A percentile compares a stretch with the other conserved stretches of the same genome.
Conservation (phyloP, 2,329 filamentous ascomycete species). For the Epichloe amarillans region DNA sequence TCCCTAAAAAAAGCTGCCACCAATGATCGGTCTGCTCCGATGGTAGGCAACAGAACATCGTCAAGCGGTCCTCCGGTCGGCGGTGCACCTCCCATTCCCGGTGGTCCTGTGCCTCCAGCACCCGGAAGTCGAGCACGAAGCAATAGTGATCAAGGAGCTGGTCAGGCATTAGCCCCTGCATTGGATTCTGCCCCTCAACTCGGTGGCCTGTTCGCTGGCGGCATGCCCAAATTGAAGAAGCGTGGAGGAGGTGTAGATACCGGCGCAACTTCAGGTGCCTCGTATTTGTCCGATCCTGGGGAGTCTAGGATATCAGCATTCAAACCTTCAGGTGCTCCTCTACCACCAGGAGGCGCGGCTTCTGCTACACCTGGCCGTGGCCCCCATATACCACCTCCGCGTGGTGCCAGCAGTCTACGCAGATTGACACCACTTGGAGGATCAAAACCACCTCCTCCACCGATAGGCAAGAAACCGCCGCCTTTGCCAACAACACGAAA, state of each 20-base stretch:
- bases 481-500: slow-evolving; percentile 48
- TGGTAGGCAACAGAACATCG: slow-evolving; percentile 29
- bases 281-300: slow-evolving; percentile 70
- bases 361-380: slow-evolving; percentile 43
- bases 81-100: slow-evolving; percentile 66
- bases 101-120: slow-evolving; percentile 57
- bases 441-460: slow-evolving; percentile 50
- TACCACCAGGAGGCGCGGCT: slow-evolving; percentile 43
- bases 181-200: slow-evolving; percentile 59
- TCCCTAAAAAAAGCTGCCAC: slow-evolving; percentile 74
- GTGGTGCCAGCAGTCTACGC: slow-evolving; percentile 36
- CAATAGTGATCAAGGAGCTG: slow-evolving; percentile 61
- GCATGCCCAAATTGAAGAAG: slow-evolving; percentile 91
- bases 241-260: slow-evolving; percentile 68
- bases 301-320: slow-evolving; percentile 17
- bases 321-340: slow-evolving; percentile 44
- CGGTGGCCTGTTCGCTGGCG: slow-evolving; percentile 78
- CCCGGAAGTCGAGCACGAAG: slow-evolving; percentile 62
- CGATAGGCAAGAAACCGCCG: slow-evolving; percentile 63
- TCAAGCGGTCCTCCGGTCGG: slow-evolving; percentile 47
- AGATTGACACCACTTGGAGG: slow-evolving; percentile 35
- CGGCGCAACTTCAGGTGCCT: slow-evolving; percentile 42
- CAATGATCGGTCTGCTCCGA: slow-evolving; percentile 82
- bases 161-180: slow-evolving; percentile 25
- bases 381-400: slow-evolving; percentile 27